Percentiles rank a stretch among this genome's conserved stretches.
phyloP scores from a whole-genome alignment of 148 eudicot genomes.

The Rhododendron henanense region DNA sequence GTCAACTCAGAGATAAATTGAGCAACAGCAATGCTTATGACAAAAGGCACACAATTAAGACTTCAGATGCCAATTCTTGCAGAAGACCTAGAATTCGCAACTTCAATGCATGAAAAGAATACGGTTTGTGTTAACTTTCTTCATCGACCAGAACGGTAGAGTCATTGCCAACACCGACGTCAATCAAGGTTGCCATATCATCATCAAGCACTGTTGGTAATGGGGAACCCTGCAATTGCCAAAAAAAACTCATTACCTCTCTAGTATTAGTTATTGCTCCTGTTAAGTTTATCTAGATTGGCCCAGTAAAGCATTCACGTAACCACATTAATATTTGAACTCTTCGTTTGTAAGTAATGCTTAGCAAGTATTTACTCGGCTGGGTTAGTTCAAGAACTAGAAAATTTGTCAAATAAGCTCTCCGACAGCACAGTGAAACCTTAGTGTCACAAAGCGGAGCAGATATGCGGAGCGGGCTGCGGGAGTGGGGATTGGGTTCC shows the following conservation, averaged over 20 bases:
- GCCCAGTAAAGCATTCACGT: neutral
- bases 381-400: neutral
- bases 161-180: constrained; percentile 65
- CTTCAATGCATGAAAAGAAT: neutral
- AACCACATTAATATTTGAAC: neutral
- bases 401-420: neutral
- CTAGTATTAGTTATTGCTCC: neutral
- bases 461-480: neutral
- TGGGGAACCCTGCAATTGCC: constrained; percentile 63
- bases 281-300: neutral
- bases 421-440: neutral
- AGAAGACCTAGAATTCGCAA: neutral
- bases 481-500: neutral
- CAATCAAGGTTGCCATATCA: constrained; percentile 85
- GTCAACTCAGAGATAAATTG: neutral
- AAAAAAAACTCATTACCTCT: neutral
- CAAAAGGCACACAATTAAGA: neutral
- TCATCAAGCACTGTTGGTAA: constrained; percentile 68
- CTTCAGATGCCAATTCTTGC: neutral
- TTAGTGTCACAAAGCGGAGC: neutral
- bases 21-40: neutral
- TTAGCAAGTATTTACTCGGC: neutral
- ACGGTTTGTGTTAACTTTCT: constrained; percentile 26
- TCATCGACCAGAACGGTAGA: constrained; percentile 84
- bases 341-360: neutral